Evolutionary conservation across 2,329 filamentous ascomycete genomes (phyloP).

Genomic region (Sarocladium oryzae): DNA sequence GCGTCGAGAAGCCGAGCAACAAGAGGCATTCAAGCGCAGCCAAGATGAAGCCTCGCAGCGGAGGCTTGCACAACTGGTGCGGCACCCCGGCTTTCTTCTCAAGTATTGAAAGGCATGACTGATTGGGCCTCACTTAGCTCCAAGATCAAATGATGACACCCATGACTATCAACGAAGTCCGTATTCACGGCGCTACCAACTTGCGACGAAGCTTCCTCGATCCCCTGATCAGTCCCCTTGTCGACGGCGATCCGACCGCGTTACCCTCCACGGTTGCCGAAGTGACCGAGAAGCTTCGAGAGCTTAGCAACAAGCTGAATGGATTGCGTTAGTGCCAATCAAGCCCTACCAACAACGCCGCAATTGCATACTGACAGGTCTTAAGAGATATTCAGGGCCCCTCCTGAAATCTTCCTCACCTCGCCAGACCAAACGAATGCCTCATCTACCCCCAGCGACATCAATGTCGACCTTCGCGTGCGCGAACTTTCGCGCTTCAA

Average conservation of each 20-base stretch:
- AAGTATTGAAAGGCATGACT: neutral
- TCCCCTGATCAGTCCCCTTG: constrained; percentile 69
- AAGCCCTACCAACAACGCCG: neutral
- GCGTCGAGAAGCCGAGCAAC: constrained; percentile 31
- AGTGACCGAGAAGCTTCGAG: constrained; percentile 65
- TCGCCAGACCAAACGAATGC: constrained; percentile 59
- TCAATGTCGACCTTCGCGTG: constrained; percentile 78
- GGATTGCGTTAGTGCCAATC: constrained; percentile 59
- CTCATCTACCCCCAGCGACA: constrained; percentile 64
- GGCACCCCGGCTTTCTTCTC: neutral
- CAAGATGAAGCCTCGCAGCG: constrained; percentile 34
- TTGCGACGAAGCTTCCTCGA: constrained; percentile 83
- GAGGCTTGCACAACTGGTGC: constrained; percentile 31
- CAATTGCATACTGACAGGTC: constrained; percentile 18
- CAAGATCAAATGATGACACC: constrained; percentile 77
- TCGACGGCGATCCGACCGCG: constrained; percentile 59
- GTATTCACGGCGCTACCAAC: constrained; percentile 73
- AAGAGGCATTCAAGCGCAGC: constrained; percentile 26
- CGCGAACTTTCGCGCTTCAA: constrained; percentile 77
- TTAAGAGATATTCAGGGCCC: constrained; percentile 78
- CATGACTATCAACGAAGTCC: constrained; percentile 79
- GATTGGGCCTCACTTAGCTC: constrained; percentile 24
- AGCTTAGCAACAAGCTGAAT: constrained; percentile 66
- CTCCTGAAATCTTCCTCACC: constrained; percentile 77
- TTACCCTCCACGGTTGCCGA: constrained; percentile 70